Percentiles rank a stretch among this genome's conserved stretches.
These are phyloP conservation scores for Cyberlindnera xishuangbannaensis DNA, from an alignment of 805 yeast species.

Conservation along the genomic window DNA sequence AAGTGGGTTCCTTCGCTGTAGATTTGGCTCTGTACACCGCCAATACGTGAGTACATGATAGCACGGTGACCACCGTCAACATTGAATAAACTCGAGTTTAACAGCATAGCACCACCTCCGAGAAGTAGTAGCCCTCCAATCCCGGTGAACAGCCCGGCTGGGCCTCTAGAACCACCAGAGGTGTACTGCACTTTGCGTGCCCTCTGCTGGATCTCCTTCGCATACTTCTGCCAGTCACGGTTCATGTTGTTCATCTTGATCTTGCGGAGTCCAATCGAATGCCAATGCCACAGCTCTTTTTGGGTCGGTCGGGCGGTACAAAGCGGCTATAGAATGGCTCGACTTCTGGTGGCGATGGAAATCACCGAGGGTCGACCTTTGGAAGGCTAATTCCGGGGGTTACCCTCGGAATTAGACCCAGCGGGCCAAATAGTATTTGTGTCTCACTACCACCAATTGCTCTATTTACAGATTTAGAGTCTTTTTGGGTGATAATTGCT, in stretches of 20 bases:
- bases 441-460: too few species aligned
- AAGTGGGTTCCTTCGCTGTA: constrained; percentile 94
- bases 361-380: too few species aligned
- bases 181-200: constrained; percentile 35
- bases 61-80: constrained; percentile 99
- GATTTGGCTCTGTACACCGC: constrained; percentile 78
- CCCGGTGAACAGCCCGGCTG: constrained; percentile 56
- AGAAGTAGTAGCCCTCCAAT: constrained; percentile 53
- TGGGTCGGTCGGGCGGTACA: too few species aligned
- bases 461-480: too few species aligned
- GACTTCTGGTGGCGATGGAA: too few species aligned
- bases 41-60: constrained; percentile 80
- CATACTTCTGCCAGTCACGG: constrained; percentile 47
- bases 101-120: constrained; percentile 49
- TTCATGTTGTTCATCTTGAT: constrained; percentile 27
- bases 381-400: not conserved
- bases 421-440: too few species aligned
- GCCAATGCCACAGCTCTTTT: too few species aligned
- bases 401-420: too few species aligned
- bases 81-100: constrained; percentile 60
- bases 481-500: not conserved
- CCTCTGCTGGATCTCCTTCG: constrained; percentile 42
- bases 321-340: too few species aligned
- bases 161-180: constrained; percentile 36
- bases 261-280: constrained; percentile 2